Base-by-base conservation (phyloP, 2,329 filamentous ascomycete genomes). In the Hypoxylon sp. region DNA sequence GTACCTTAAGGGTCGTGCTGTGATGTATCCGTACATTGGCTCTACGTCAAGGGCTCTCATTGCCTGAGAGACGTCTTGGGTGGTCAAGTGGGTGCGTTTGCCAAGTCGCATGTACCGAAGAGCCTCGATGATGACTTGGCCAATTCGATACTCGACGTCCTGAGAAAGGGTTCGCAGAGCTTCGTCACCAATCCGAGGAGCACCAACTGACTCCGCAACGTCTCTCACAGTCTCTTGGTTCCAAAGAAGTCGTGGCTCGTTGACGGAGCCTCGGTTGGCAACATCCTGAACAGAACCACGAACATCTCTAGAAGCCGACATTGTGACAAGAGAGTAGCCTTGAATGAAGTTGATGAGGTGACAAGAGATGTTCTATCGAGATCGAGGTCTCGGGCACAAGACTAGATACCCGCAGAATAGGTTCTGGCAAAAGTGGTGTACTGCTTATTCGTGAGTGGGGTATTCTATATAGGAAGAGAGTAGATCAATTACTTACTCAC, bases 191-290 rank as follows among this genome's bases (percentile, higher is more conserved):
- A 98, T 86, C 60, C 89, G 87, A 73, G 88, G 84, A 74, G 99
- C 94, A 63, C 96, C 96, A 51, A 98, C 93, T 1, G 96, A 97
- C 80, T 99, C 96, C 73, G 96, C 95, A 67, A 98, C 94, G 79
- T 99, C 96, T 74, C 90, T 91, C 75, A 99, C 93, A 74, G 97
- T 98, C 75, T 99, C 96, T 17, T 93, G 90, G 78, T 98, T 98
- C 96, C 96, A 98, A 73, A 98, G 90, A 25, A 90, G 84, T 43
- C 74, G 70, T 28, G 71, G 71, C 38, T 78, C 77, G 28, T 57
- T 62, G n/a, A 66, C 53, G 3, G 56, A 25, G 5, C 43, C 50
- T 32, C 77, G 77, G 60, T 25, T 59, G 2, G 57, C 55, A 14
- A 70, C 50, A 23, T 77, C 76, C 52, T 73, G 71, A 13, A 34